phyloP scores from a whole-genome alignment of 1,284 basidiomycete genomes.

The Meira nashicola region DNA sequence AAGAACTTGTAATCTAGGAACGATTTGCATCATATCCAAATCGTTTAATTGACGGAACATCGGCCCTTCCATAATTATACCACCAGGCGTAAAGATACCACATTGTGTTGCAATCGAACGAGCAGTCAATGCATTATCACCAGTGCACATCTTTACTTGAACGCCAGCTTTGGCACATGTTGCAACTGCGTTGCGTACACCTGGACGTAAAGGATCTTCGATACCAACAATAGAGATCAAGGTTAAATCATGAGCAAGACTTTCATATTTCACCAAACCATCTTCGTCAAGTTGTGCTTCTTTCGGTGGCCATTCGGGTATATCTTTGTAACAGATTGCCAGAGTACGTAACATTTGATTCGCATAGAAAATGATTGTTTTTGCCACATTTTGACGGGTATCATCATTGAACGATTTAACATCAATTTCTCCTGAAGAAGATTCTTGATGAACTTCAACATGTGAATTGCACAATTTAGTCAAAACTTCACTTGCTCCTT shows the following conservation, averaged over 20 bases:
- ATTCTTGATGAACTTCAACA: conserved; percentile 54
- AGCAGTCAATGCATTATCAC: conserved; percentile 83
- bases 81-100: conserved; percentile 84
- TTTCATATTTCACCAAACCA: conserved; percentile 64
- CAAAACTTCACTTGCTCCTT: conserved; percentile 91
- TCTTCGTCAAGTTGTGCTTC: conserved; percentile 57
- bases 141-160: conserved; percentile 97
- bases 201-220: conserved; percentile 87
- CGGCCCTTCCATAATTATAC: conserved; percentile 95
- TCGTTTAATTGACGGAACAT: conserved; percentile 59
- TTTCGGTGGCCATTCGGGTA: conserved; percentile 76
- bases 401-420: conserved; percentile 55
- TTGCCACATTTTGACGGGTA: conserved; percentile 71
- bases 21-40: conserved; percentile 57
- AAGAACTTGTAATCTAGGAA: conserved; percentile 61
- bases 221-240: conserved; percentile 86
- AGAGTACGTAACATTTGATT: conserved; percentile 91
- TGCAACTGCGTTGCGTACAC: conserved; percentile 80
- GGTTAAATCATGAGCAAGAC: conserved; percentile 69
- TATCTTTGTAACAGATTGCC: conserved; percentile 85
- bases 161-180: conserved; percentile 85
- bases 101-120: conserved; percentile 91
- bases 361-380: conserved; percentile 93
- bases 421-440: conserved; percentile 57
- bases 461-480: conserved; percentile 69